Evolutionary conservation across 163 green algal genomes (phyloP), one percentile per base, ranked within the genome.

Genomic region (Scenedesmus sp.): DNA sequence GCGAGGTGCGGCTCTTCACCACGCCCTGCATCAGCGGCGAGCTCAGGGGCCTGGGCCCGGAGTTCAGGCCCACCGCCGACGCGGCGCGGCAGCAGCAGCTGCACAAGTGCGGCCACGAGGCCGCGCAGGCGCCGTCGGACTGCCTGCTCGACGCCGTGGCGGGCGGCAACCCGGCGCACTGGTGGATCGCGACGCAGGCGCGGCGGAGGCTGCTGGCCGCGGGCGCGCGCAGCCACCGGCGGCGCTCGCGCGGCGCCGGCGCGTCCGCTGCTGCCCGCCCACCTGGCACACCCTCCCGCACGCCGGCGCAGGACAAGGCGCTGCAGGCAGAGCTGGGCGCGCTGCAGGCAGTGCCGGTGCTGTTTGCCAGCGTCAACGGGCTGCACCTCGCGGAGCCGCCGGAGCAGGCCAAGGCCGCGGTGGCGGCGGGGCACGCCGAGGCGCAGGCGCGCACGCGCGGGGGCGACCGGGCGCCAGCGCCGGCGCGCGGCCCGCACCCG

Each of bases 351-450:
- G 53, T 86, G 9, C 87, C 92, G 13, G 69, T 87, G 2, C 44
- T 97, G 34, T 96, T 94, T 80, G 78, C 86, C 13, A 89, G 85
- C 34, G 88, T 91, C 13, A 95, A 95, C 77, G 92, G 92, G 22
- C 53, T 96, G 20, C 88, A 94, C 62, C 69, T 97, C 42, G 88
- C 94, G 47, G 80, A 86, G 34, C 92, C 92, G 7, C 89, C 87
- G 11, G 86, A 85, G 11, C 50, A 82, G 24, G 84, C 91, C 62
- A 84, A 89, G 56, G 60, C 75, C 14, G 73, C 63, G 4, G 73
- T 86, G 2, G 79, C 83, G 44, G 56, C 87, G 75, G 89, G 88
- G 47, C 45, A 51, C 13, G 36, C 53, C 34, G 57, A 66, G 22
- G 76, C 36, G 22, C 72, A 78, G 62, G n/a, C n/a, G n/a, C n/a